These are phyloP conservation scores for Hawksworthiomyces lignivorus DNA, from an alignment of 2,329 filamentous ascomycete species.

Conservation along the genomic window DNA sequence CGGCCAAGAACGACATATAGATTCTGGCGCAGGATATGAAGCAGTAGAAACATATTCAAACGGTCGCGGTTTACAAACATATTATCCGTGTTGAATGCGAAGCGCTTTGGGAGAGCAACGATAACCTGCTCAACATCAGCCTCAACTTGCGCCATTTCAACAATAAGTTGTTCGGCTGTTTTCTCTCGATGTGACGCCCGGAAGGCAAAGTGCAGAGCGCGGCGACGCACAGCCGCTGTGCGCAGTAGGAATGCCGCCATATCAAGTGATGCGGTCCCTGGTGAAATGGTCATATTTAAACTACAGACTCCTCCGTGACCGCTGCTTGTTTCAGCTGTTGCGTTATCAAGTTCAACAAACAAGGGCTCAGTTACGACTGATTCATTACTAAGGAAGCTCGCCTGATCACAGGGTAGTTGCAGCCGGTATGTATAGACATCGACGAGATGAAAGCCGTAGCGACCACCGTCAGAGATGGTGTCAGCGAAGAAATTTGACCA, in stretches of 20 bases:
- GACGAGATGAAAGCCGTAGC: slow-evolving; percentile 11
- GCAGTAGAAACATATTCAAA: slow-evolving; percentile 10
- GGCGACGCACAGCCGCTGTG: slow-evolving; percentile 9
- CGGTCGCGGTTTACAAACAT: slow-evolving; percentile 12
- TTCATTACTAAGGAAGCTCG: slow-evolving; percentile 7
- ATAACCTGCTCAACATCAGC: slow-evolving; percentile 11
- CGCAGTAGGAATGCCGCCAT: slow-evolving; percentile 10
- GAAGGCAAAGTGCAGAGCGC: slow-evolving; percentile 12
- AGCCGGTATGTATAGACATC: slow-evolving; percentile 11
- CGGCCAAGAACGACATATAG: slow-evolving; percentile 11
- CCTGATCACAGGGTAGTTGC: slow-evolving; percentile 11
- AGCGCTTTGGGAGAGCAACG: slow-evolving; percentile 6
- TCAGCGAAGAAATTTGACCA: slow-evolving; percentile 12
- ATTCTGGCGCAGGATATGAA: slow-evolving; percentile 13
- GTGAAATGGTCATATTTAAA: not conserved
- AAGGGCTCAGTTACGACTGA: slow-evolving; percentile 6
- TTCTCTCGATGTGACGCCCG: slow-evolving; percentile 12
- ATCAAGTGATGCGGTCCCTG: slow-evolving; percentile 4
- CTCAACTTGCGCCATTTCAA: slow-evolving; percentile 9
- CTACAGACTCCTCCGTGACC: no score
- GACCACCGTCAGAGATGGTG: slow-evolving; percentile 11
- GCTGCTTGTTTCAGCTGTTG: not conserved
- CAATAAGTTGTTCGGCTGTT: slow-evolving; percentile 5
- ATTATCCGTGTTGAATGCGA: slow-evolving; percentile 12
- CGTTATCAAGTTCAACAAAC: not conserved